A percentile compares a stretch with the other conserved stretches of the same genome.
Evolutionary conservation across 2,329 filamentous ascomycete species (phyloP).

Genomic region (Trichoderma sp.): DNA sequence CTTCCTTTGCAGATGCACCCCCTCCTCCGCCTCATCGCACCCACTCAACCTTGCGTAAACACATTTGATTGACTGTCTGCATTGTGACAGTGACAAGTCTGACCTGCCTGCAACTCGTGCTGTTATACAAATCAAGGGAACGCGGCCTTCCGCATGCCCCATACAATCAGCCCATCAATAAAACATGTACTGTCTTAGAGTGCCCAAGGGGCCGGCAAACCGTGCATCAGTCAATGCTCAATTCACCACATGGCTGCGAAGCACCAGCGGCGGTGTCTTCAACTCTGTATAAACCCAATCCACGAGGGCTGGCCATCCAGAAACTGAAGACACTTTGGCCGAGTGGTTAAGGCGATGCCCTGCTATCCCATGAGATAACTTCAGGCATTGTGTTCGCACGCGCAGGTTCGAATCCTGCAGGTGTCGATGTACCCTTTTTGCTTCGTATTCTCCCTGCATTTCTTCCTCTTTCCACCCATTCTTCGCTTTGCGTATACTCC

Average conservation of each 20-base stretch:
- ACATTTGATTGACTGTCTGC: not conserved
- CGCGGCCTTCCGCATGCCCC: not conserved
- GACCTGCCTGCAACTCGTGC: not conserved
- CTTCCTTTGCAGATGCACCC: not conserved
- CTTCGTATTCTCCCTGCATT: not conserved
- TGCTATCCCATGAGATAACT: constrained; percentile 3
- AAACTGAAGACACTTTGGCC: constrained; percentile 12
- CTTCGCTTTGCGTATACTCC: not conserved
- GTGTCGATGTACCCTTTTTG: constrained; percentile 5
- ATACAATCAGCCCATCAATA: not conserved
- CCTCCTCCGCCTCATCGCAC: not conserved
- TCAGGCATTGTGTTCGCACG: constrained; percentile 18
- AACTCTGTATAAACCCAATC: not conserved
- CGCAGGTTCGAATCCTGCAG: constrained; percentile 18
- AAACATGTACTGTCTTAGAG: not conserved
- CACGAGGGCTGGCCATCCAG: not conserved
- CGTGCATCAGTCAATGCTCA: not conserved
- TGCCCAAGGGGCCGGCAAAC: not conserved
- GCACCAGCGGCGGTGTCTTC: not conserved
- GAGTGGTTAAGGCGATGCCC: constrained; percentile 18
- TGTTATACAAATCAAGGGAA: not conserved
- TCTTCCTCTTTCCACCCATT: not conserved
- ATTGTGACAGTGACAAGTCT: not conserved
- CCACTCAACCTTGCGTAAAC: not conserved
- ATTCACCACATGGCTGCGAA: not conserved